Percentiles rank a stretch among this genome's conserved stretches.
These are phyloP conservation scores for Aspergillus novofumigatus DNA, from an alignment of 2,329 filamentous ascomycete genomes.

Conservation along the genomic window DNA sequence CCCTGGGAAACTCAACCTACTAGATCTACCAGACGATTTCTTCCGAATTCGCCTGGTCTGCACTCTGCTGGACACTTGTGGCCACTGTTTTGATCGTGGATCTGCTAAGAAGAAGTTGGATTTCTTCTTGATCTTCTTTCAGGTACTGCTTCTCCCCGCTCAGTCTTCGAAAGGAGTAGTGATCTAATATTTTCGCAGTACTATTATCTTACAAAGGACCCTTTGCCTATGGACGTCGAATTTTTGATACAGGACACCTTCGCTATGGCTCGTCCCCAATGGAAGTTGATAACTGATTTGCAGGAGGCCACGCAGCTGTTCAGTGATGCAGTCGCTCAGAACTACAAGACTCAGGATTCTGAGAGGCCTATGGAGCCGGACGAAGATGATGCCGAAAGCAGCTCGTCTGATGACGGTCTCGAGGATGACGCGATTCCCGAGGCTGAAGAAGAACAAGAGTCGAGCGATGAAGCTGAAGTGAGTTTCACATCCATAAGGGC, in stretches of 20 bases:
- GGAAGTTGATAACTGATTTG: constrained; percentile 77
- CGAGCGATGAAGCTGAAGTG: constrained; percentile 47
- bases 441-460: constrained; percentile 52
- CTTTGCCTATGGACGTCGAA: constrained; percentile 92
- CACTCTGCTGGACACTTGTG: constrained; percentile 88
- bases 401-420: constrained; percentile 72
- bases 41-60: constrained; percentile 90
- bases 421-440: constrained; percentile 57
- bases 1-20: constrained; percentile 68
- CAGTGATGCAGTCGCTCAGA: constrained; percentile 80
- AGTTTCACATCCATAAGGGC: constrained; percentile 2
- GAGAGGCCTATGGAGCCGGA: constrained; percentile 69
- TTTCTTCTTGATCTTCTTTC: constrained; percentile 94
- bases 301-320: constrained; percentile 82
- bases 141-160: constrained; percentile 47
- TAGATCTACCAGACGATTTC: constrained; percentile 90
- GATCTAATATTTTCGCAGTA: constrained; percentile 54
- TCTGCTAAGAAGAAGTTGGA: constrained; percentile 94
- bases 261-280: constrained; percentile 78
- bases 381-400: constrained; percentile 67
- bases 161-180: constrained; percentile 7
- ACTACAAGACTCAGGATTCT: constrained; percentile 73
- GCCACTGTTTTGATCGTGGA: constrained; percentile 92
- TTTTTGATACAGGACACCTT: constrained; percentile 94
- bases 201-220: constrained; percentile 86